phyloP scores from a whole-genome alignment of 75 land plant genomes.

The Chamaecyparis obtusa region DNA sequence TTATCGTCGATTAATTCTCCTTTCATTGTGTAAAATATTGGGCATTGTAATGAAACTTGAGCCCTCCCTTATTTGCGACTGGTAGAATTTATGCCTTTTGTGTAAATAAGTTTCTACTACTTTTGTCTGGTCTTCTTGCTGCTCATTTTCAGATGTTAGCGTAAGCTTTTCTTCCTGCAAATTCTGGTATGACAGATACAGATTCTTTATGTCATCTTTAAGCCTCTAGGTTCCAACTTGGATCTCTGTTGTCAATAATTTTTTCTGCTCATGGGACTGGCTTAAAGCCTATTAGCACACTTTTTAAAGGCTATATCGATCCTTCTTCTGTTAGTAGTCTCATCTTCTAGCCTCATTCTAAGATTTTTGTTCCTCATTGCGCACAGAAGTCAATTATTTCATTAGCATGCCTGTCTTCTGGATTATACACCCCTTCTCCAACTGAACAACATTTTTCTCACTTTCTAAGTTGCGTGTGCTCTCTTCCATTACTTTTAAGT shows the following conservation, averaged over 20 bases:
- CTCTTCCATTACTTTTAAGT: neutral
- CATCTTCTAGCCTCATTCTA: constrained; percentile 8
- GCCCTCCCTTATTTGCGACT: too few relatives aligned
- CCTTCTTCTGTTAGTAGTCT: neutral
- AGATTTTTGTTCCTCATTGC: constrained; percentile 4
- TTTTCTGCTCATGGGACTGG: neutral
- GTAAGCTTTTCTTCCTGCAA: constrained; percentile 2
- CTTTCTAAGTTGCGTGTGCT: constrained; percentile 1
- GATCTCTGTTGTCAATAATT: neutral
- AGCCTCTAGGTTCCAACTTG: constrained; percentile 3
- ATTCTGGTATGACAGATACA: neutral
- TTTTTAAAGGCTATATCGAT: neutral
- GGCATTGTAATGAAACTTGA: too few relatives aligned
- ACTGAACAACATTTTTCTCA: neutral
- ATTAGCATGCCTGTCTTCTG: neutral
- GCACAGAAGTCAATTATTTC: constrained; percentile 4
- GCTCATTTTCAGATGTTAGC: neutral
- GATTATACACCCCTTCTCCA: neutral
- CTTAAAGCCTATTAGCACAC: constrained; percentile 7
- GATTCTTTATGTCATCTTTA: constrained; percentile 4
- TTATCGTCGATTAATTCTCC: too few relatives aligned
- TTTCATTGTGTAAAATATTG: too few relatives aligned
- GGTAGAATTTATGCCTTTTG: too few relatives aligned
- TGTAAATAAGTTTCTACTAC: neutral
- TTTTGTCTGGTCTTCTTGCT: neutral